Percentiles rank a stretch among this genome's conserved stretches.
phyloP scores from a whole-genome alignment of 2,329 filamentous ascomycete species.

The Colletotrichum higginsianum region DNA sequence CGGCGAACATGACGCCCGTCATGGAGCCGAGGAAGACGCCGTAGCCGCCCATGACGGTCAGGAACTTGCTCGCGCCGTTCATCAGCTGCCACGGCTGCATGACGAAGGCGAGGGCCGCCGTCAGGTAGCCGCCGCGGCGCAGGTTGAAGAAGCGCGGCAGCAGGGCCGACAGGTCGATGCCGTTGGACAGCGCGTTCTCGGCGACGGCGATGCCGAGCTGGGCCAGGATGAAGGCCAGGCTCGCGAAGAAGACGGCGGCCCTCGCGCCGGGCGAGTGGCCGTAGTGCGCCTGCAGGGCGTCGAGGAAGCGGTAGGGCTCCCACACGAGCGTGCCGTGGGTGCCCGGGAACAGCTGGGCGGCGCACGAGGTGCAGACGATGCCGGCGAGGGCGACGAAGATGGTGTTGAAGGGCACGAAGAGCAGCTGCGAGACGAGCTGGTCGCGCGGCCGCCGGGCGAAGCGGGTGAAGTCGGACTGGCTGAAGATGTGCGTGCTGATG shows the following conservation, averaged over 20 bases:
- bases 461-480: constrained; percentile 51
- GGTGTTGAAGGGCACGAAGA: constrained; percentile 48
- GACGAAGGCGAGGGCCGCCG: constrained; percentile 43
- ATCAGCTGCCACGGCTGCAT: constrained; percentile 47
- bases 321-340: constrained; percentile 46
- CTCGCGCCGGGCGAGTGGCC: constrained; percentile 33
- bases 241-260: constrained; percentile 44
- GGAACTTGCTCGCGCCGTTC: constrained; percentile 47
- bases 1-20: constrained; percentile 54
- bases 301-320: constrained; percentile 49
- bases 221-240: constrained; percentile 44
- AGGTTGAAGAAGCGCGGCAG: constrained; percentile 46
- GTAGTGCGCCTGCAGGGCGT: constrained; percentile 44
- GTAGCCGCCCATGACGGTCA: constrained; percentile 50
- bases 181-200: constrained; percentile 44
- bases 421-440: constrained; percentile 47
- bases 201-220: constrained; percentile 45
- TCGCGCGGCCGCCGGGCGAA: constrained; percentile 49
- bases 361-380: constrained; percentile 50
- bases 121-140: constrained; percentile 43
- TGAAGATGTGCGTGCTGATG: constrained; percentile 49
- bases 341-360: constrained; percentile 46
- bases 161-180: constrained; percentile 50
- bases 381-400: constrained; percentile 49
- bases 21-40: constrained; percentile 54